A percentile compares a stretch with the other conserved stretches of the same genome.
Conservation (phyloP, 2,329 filamentous ascomycete genomes). For the Cercospora berteroae region DNA sequence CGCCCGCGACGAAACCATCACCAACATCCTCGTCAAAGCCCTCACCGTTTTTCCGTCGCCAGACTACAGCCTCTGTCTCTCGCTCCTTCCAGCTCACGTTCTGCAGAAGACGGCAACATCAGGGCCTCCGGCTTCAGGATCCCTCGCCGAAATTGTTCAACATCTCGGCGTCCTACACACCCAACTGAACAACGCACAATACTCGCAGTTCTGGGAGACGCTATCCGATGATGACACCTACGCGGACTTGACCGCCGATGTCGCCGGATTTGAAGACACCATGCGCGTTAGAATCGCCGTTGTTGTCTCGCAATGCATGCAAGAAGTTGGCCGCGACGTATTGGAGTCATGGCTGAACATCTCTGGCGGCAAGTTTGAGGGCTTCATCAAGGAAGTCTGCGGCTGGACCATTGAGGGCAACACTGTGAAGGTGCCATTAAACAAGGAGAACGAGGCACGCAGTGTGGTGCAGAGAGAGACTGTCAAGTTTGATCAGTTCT, state of each 20-base stretch:
- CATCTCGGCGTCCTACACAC: constrained; percentile 82
- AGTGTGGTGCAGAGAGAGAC: constrained; percentile 94
- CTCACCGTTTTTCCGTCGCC: constrained; percentile 95
- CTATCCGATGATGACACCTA: constrained; percentile 93
- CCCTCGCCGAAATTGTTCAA: constrained; percentile 82
- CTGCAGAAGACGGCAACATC: constrained; percentile 54
- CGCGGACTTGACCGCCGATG: constrained; percentile 91
- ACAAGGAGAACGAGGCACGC: constrained; percentile 97
- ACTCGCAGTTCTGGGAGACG: constrained; percentile 87
- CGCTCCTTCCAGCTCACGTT: constrained; percentile 84
- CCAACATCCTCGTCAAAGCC: constrained; percentile 97
- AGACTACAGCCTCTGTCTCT: constrained; percentile 90
- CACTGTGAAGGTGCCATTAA: constrained; percentile 74
- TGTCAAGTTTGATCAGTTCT: constrained; percentile 85
- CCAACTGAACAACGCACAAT: constrained; percentile 86
- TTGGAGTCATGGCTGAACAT: constrained; percentile 53
- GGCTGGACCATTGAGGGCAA: constrained; percentile 75
- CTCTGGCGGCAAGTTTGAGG: constrained; percentile 47
- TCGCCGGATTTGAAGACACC: constrained; percentile 90
- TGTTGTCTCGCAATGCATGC: constrained; percentile 81
- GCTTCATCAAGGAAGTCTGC: constrained; percentile 57
- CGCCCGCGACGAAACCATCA: constrained; percentile 92
- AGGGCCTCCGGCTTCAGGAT: constrained; percentile 55
- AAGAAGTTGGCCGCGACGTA: constrained; percentile 60
- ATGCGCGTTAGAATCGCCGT: constrained; percentile 87